phyloP scores from a whole-genome alignment of 78 protist species.

The Dictyostelium firmibasis region DNA sequence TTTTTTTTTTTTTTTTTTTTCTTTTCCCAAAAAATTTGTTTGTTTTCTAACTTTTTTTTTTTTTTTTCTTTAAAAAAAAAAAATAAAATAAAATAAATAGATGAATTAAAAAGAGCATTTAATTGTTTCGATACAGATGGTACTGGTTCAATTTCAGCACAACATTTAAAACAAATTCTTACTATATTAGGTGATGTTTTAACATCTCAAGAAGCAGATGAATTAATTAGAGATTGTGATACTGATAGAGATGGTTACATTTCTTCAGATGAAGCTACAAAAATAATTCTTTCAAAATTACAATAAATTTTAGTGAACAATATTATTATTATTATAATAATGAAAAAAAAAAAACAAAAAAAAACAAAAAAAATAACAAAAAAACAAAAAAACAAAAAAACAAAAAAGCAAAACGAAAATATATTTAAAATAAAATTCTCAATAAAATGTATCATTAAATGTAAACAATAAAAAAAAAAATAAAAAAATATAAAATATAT shows the following conservation, averaged over 20 bases:
- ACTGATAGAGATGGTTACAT: slow-evolving; percentile 57
- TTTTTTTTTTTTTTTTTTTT: too few relatives aligned
- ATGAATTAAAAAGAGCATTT: slow-evolving; percentile 61
- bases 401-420: neutral
- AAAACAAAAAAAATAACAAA: neutral
- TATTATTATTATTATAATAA: neutral
- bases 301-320: neutral
- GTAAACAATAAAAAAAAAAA: neutral
- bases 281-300: slow-evolving; percentile 47
- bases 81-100: too few relatives aligned
- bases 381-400: neutral
- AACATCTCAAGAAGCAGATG: slow-evolving; percentile 21
- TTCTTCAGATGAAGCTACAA: slow-evolving; percentile 44
- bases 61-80: neutral
- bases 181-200: slow-evolving; percentile 20
- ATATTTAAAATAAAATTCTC: neutral
- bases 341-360: neutral
- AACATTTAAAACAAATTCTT: slow-evolving; percentile 44
- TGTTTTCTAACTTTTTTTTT: too few relatives aligned
- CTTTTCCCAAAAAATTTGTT: too few relatives aligned
- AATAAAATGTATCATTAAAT: neutral
- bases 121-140: slow-evolving; percentile 62
- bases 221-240: slow-evolving; percentile 25
- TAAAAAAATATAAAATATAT: neutral
- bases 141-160: slow-evolving; percentile 26